These are phyloP conservation scores for Puccinia triticina DNA, from an alignment of 1,284 basidiomycete genomes.

Conservation along the genomic window DNA sequence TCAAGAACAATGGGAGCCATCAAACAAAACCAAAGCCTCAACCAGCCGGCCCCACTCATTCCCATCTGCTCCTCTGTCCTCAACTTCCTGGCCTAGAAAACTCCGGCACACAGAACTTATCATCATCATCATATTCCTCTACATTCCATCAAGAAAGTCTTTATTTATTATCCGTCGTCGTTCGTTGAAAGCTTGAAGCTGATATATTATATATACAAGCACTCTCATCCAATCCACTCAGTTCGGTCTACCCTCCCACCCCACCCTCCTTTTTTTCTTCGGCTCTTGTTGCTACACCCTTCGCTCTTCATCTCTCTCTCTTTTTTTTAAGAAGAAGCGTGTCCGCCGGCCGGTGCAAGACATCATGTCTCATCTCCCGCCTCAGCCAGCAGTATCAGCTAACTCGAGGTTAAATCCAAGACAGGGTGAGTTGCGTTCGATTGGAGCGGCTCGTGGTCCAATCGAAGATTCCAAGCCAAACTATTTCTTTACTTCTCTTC, in stretches of 20 bases:
- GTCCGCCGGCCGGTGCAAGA: background rate
- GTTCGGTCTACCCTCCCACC: background rate
- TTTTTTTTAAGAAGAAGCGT: too few relatives aligned
- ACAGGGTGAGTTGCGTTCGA: constrained; percentile 7
- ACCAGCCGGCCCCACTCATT: too few relatives aligned
- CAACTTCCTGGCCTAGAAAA: too few relatives aligned
- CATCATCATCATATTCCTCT: background rate
- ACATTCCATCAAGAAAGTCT: too few relatives aligned
- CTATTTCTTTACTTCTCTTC: background rate
- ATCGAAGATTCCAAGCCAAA: background rate
- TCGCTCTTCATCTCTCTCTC: background rate
- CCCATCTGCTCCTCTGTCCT: too few relatives aligned
- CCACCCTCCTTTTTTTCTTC: background rate
- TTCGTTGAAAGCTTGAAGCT: background rate
- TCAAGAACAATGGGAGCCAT: too few relatives aligned
- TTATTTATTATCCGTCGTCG: background rate
- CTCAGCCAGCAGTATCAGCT: background rate
- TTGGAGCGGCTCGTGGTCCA: background rate
- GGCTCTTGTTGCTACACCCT: too few relatives aligned
- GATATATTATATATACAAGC: background rate
- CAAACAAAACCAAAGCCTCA: background rate
- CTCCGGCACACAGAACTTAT: background rate
- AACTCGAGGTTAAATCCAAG: background rate
- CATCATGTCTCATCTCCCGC: background rate
- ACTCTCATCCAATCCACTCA: background rate